Evolutionary conservation across 495 filamentous ascomycete species (phyloP), one percentile per base, ranked within the genome.

Genomic region (Polyplosphaeria fusca): DNA sequence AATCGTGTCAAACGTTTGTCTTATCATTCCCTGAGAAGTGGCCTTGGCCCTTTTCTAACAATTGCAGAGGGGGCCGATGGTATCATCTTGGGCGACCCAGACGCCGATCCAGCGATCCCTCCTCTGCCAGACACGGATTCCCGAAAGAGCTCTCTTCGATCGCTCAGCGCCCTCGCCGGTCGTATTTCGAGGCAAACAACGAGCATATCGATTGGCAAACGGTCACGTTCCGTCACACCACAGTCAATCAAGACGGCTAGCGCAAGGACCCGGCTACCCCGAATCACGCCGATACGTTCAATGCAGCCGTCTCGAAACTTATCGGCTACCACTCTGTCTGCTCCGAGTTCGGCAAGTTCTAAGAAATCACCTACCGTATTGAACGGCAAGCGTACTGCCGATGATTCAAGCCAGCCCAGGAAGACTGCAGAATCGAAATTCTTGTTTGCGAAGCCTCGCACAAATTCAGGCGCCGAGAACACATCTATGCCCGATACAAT

Each of bases 1-100:
- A 23, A 11, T 24, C 57, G 57, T 16, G 50, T 60, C 3, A 60
- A 55, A 50, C 42, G 50, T 42, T 43, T 56, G 5, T 61, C 58
- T 47, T 23, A 16, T 37, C 52, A 51, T 40, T 45, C 44, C 11
- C 26, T 45, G 22, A n/a, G 42, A 5, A 47, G 26, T n/a, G 58
- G 58, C 16, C 28, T 56, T 13, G 58, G 58, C 19, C 51, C 58
- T 9, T 23, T 56, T n/a, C 25, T 61, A 3, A 61, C 37, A 18
- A 56, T 61, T 30, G 27, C 42, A 12, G 32, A 52, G 5, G 52
- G 56, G 18, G 58, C 58, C 20, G 58, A 61, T 32, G 16, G 13
- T 13, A 23, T 61, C 11, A 14, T 61, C 26, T 32, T 56, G 12
- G 58, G 58, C 9, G 9, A 20, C 16, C 5, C n/a, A 7, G n/a